Percentiles rank a stretch among this genome's conserved stretches.
Conservation (phyloP, 2,329 filamentous ascomycete genomes). For the Talaromyces albobiverticillius region DNA sequence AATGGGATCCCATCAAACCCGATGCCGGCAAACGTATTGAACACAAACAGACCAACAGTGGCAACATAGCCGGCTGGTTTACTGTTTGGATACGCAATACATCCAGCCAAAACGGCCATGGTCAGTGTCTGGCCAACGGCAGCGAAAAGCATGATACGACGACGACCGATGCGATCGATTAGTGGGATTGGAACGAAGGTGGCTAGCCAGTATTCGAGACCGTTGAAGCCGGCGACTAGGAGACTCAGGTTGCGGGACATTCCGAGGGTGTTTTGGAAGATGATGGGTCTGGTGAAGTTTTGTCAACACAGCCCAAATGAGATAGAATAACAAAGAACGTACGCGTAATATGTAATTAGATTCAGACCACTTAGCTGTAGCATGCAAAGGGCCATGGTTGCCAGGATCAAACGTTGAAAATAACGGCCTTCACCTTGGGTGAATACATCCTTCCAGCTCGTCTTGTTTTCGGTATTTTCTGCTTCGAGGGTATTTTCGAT, state of each 20-base stretch:
- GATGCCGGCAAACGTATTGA: slow-evolving; percentile 9
- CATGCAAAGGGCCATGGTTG: slow-evolving; percentile 3
- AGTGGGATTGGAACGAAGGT: slow-evolving; percentile 17
- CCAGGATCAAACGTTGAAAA: slow-evolving; percentile 1
- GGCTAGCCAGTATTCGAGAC: slow-evolving; percentile 5
- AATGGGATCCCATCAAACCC: slow-evolving; percentile 3
- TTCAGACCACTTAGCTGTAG: slow-evolving; percentile 14
- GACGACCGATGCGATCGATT: slow-evolving; percentile 19
- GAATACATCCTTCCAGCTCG: neutral
- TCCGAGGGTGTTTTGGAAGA: slow-evolving; percentile 17
- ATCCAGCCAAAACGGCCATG: slow-evolving; percentile 18
- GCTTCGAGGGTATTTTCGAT: neutral
- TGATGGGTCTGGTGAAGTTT: slow-evolving; percentile 12
- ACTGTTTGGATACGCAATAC: neutral
- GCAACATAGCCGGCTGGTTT: slow-evolving; percentile 8
- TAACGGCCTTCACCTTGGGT: slow-evolving; percentile 5
- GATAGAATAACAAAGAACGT: neutral
- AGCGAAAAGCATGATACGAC: slow-evolving; percentile 17
- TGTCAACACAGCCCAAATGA: neutral
- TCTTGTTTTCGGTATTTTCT: neutral
- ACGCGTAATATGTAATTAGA: slow-evolving; percentile 15
- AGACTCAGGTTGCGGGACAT: slow-evolving; percentile 12
- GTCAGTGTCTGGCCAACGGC: slow-evolving; percentile 17
- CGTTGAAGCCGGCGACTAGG: slow-evolving; percentile 10
- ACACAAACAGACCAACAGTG: slow-evolving; percentile 1